phyloP scores from a whole-genome alignment of 148 eudicot species.

The Tetragonia tetragonoides region DNA sequence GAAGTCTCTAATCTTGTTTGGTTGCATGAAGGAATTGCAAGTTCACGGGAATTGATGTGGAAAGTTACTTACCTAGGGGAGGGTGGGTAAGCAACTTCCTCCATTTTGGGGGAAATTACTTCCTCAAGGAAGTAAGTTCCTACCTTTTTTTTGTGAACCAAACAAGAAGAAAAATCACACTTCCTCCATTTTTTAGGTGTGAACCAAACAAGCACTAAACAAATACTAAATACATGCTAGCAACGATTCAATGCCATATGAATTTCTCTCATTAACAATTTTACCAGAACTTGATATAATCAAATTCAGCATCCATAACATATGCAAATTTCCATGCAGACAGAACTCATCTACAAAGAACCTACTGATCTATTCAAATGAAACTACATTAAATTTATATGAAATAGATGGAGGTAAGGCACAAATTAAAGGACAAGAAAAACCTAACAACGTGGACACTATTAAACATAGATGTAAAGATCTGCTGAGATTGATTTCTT shows the following conservation, averaged over 20 bases:
- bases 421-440: background rate
- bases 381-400: too few relatives aligned
- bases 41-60: too few relatives aligned
- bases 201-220: background rate
- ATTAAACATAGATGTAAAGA: background rate
- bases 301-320: background rate
- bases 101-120: too few relatives aligned
- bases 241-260: background rate
- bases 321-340: background rate
- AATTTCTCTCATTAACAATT: background rate
- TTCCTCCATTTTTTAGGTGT: too few relatives aligned
- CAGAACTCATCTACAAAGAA: background rate
- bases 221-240: background rate
- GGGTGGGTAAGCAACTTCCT: too few relatives aligned
- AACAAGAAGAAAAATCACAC: too few relatives aligned
- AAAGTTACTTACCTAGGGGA: too few relatives aligned
- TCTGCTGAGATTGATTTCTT: too few relatives aligned
- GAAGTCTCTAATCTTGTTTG: too few relatives aligned
- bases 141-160: too few relatives aligned
- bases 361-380: background rate
- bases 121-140: too few relatives aligned
- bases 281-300: background rate
- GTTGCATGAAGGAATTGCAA: too few relatives aligned
- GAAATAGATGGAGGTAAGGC: background rate
- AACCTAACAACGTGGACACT: background rate